These are phyloP conservation scores for Penicillium frequentans DNA, from an alignment of 2,329 filamentous ascomycete genomes.

Conservation along the genomic window DNA sequence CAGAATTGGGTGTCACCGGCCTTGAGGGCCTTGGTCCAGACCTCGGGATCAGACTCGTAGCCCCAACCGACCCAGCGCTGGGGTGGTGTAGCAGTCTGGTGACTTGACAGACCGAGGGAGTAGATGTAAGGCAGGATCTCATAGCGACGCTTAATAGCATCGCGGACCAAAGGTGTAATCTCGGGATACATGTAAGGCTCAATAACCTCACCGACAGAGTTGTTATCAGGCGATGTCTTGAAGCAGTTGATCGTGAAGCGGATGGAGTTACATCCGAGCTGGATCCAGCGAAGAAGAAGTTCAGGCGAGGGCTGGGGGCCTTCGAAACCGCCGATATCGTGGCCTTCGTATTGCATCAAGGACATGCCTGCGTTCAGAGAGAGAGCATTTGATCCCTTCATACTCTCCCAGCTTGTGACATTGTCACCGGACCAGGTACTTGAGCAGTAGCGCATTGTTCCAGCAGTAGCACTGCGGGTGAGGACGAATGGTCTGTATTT, in stretches of 20 bases:
- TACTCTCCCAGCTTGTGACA: slow-evolving; percentile 69
- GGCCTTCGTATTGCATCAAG: slow-evolving; percentile 66
- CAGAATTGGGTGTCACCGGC: slow-evolving; percentile 71
- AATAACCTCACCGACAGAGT: slow-evolving; percentile 68
- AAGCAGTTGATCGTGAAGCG: slow-evolving; percentile 78
- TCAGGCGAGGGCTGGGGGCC: slow-evolving; percentile 68
- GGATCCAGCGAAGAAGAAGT: slow-evolving; percentile 70
- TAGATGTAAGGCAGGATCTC: slow-evolving; percentile 72
- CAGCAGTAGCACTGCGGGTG: slow-evolving; percentile 68
- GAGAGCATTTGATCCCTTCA: slow-evolving; percentile 70
- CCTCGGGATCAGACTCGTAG: slow-evolving; percentile 64
- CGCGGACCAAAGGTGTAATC: slow-evolving; percentile 62
- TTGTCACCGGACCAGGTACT: slow-evolving; percentile 76
- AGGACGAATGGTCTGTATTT: slow-evolving; percentile 65
- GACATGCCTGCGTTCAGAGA: slow-evolving; percentile 68
- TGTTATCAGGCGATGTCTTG: slow-evolving; percentile 68
- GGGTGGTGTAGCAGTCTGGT: slow-evolving; percentile 61
- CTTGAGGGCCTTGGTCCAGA: slow-evolving; percentile 63
- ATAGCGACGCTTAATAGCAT: slow-evolving; percentile 68
- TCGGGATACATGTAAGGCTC: slow-evolving; percentile 77
- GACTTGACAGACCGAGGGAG: slow-evolving; percentile 62
- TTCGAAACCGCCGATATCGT: slow-evolving; percentile 75
- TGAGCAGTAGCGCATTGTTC: slow-evolving; percentile 68
- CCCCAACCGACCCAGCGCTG: slow-evolving; percentile 75
- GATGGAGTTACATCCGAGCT: slow-evolving; percentile 67